phyloP scores from a whole-genome alignment of 2,329 filamentous ascomycete genomes.

The Pleomassaria siparia region DNA sequence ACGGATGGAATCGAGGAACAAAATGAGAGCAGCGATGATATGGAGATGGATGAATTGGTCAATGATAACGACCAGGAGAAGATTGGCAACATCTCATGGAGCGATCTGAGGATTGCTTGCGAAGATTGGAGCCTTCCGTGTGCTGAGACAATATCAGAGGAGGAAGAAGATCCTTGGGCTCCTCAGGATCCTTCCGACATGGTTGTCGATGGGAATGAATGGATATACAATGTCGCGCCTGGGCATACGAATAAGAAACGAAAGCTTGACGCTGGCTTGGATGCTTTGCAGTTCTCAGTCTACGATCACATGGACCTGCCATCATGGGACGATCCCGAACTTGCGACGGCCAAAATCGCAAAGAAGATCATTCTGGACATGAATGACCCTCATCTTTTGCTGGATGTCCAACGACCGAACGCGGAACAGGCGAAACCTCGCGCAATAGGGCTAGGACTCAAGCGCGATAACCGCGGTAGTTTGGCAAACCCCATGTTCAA shows the following conservation, averaged over 20 bases:
- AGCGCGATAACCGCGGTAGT: slow-evolving; percentile 68
- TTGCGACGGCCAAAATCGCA: slow-evolving; percentile 69
- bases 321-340: slow-evolving; percentile 78
- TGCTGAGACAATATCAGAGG: slow-evolving; percentile 33
- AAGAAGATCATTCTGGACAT: slow-evolving; percentile 82
- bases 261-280: slow-evolving; percentile 48
- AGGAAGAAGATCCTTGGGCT: too few relatives aligned
- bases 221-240: slow-evolving; percentile 28
- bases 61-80: slow-evolving; percentile 63
- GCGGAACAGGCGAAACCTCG: slow-evolving; percentile 61
- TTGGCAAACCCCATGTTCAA: slow-evolving; percentile 72
- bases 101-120: slow-evolving; percentile 82
- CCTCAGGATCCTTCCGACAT: slow-evolving; percentile 29
- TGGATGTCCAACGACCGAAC: slow-evolving; percentile 73
- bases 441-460: slow-evolving; percentile 55
- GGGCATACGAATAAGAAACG: slow-evolving; percentile 68
- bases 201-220: slow-evolving; percentile 30
- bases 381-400: slow-evolving; percentile 82
- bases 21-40: slow-evolving; percentile 45
- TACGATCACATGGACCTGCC: slow-evolving; percentile 49
- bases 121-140: slow-evolving; percentile 75
- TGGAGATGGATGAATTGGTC: slow-evolving; percentile 48
- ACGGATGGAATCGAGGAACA: slow-evolving; percentile 47
- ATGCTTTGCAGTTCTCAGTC: slow-evolving; percentile 34
- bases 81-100: slow-evolving; percentile 73